These are phyloP conservation scores for Cardiospermum halicacabum DNA, from an alignment of 345 rosid species.

Conservation along the genomic window DNA sequence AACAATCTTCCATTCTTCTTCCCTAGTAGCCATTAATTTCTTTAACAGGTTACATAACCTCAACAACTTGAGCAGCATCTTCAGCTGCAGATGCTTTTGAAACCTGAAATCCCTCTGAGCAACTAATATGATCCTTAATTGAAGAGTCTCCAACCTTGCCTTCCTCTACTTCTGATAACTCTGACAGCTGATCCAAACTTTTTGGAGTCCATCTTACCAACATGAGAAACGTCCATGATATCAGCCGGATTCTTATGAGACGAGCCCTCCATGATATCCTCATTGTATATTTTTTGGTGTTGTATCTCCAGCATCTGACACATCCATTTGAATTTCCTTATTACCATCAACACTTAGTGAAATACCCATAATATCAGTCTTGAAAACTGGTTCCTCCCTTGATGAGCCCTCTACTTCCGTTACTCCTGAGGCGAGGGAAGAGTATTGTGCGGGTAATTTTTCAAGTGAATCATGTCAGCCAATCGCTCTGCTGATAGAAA, in stretches of 20 bases:
- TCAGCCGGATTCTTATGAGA: conserved; percentile 4
- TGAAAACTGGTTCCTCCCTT: neutral
- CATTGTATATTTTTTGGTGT: neutral
- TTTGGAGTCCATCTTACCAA: neutral
- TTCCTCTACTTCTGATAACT: conserved; percentile 5
- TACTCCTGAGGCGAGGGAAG: neutral
- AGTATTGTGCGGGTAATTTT: neutral
- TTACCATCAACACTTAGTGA: neutral
- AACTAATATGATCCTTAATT: neutral
- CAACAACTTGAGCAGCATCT: conserved; percentile 10
- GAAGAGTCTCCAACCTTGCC: conserved; percentile 9
- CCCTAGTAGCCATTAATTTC: conserved; percentile 3
- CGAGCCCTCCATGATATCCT: neutral
- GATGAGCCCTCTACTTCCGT: neutral
- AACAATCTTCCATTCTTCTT: neutral
- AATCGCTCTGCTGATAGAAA: neutral
- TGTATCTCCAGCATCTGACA: neutral
- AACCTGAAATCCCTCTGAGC: neutral
- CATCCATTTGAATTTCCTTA: conserved; percentile 1
- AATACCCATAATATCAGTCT: neutral
- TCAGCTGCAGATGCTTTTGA: conserved; percentile 15
- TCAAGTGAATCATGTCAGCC: neutral
- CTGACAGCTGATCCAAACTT: conserved; percentile 1
- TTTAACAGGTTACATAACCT: conserved; percentile 2
- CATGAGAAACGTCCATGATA: neutral